Evolutionary conservation across 805 yeast genomes (phyloP).

Genomic region (Cephaloascus fragrans): DNA sequence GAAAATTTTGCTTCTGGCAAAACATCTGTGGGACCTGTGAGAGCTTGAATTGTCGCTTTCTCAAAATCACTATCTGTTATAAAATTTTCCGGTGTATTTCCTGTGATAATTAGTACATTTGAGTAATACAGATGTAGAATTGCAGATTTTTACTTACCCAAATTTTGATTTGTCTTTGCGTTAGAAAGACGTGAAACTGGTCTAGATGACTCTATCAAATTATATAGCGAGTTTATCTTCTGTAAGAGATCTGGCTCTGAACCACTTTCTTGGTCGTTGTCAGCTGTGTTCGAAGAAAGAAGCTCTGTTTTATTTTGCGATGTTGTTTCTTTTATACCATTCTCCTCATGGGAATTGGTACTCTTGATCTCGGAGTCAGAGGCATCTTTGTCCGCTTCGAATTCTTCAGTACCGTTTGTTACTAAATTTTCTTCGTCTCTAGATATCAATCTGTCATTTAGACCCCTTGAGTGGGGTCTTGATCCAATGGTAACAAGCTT

Average conservation of each 20-base stretch:
- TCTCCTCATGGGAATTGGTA: not conserved
- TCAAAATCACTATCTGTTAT: too few species aligned
- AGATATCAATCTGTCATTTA: not conserved
- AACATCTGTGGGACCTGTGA: too few species aligned
- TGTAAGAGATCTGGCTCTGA: not conserved
- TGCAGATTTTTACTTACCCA: too few species aligned
- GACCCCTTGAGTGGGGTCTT: not conserved
- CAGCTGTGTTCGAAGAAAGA: not conserved
- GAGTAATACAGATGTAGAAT: too few species aligned
- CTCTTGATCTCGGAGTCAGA: not conserved
- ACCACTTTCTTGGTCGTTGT: not conserved
- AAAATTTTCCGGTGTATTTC: too few species aligned
- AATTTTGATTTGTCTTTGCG: too few species aligned
- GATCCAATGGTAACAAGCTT: slow-evolving; percentile 1
- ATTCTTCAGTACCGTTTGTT: not conserved
- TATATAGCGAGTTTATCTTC: not conserved
- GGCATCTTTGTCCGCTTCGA: not conserved
- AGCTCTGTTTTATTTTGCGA: not conserved
- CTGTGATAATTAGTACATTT: too few species aligned
- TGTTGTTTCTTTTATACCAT: too few species aligned
- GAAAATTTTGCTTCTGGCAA: too few species aligned
- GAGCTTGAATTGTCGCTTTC: too few species aligned
- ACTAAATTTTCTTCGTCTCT: too few species aligned
- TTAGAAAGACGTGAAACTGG: not conserved
- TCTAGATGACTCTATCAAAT: not conserved